phyloP scores from a whole-genome alignment of 495 filamentous ascomycete species.

The Clohesyomyces aquaticus region DNA sequence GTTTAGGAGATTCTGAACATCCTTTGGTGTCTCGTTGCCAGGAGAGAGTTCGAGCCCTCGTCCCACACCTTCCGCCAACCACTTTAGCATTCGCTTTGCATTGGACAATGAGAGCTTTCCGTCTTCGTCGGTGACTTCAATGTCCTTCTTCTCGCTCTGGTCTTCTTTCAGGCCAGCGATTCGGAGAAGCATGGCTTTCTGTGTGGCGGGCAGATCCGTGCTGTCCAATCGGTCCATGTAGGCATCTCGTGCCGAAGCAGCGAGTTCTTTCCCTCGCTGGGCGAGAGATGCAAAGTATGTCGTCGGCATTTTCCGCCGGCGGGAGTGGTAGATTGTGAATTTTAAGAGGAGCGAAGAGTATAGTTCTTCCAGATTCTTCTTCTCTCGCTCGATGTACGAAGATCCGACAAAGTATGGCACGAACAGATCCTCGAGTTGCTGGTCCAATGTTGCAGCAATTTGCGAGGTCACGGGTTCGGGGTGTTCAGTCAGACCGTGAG shows the following conservation, averaged over 20 bases:
- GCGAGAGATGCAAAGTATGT: slow-evolving; percentile 88
- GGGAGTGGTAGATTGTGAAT: slow-evolving; percentile 89
- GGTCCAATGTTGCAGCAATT: slow-evolving; percentile 82
- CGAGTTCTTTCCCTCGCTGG: slow-evolving; percentile 81
- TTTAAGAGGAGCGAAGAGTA: slow-evolving; percentile 93
- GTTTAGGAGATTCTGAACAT: slow-evolving; percentile 83
- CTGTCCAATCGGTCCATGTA: slow-evolving; percentile 85
- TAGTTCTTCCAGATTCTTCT: slow-evolving; percentile 84
- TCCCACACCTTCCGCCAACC: slow-evolving; percentile 96
- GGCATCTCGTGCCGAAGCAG: slow-evolving; percentile 78
- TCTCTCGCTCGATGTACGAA: slow-evolving; percentile 94
- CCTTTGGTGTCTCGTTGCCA: slow-evolving; percentile 87
- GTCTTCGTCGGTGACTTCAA: slow-evolving; percentile 87
- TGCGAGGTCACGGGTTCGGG: slow-evolving; percentile 88
- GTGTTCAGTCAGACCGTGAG: slow-evolving; percentile 92
- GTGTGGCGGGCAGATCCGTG: slow-evolving; percentile 78
- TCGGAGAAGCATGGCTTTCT: slow-evolving; percentile 82
- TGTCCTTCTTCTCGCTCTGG: slow-evolving; percentile 64
- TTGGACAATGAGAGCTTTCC: slow-evolving; percentile 79
- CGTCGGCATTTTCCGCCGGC: slow-evolving; percentile 77
- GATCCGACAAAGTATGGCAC: slow-evolving; percentile 93
- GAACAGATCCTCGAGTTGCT: slow-evolving; percentile 95
- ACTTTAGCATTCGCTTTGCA: slow-evolving; percentile 95
- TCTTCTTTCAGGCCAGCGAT: slow-evolving; percentile 70
- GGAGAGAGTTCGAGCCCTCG: slow-evolving; percentile 85